Base-by-base conservation (phyloP, 1,139 yeast genomes). In the Tardiomyces digboiensis region DNA sequence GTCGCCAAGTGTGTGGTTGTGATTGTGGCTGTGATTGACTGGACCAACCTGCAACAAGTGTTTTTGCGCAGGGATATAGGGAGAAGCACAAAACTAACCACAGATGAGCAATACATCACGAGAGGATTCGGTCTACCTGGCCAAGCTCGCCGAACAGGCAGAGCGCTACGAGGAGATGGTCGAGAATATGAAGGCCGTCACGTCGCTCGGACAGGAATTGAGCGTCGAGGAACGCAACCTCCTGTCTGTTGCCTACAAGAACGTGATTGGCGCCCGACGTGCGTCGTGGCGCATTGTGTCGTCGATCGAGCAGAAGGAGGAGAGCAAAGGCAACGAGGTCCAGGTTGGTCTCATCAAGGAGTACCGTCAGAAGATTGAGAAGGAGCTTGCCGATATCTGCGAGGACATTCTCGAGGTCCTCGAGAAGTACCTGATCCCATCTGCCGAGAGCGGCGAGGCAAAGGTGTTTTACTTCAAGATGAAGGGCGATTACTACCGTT, bases 401-500 rank as follows among this genome's bases (percentile, higher is more conserved):
- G 91, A 87, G 64, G 98, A 91, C 68, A 89, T 91, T 60, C 74
- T 91, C 63, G 72, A 80, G 42, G 97, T 91, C 50, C 78, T 91
- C 67, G 83, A 86, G 55, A 78, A 85, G 62, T 91, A 86, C 70
- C 80, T 91, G 69, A 86, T 91, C 61, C 89, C 96, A 58, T 79
- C 91, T 56, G 97, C 98, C 54, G 93, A 86, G 68, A 81, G 95
- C 53, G 97, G 97, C 61, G 98, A 91, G 74, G 87, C 97, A 46
- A 89, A 89, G 78, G 98, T 91, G 49, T 91, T 91, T 71, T 91
- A 91, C 78, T 89, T 87, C 75, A 91, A 91, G 80, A 89, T 91
- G 97, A 89, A 91, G 78, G 98, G 98, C 74, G 98, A 91, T 70
- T 91, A 91, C 78, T 96, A 89, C 76, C 95, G 98, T 75, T 91